Evolutionary conservation across 2,329 filamentous ascomycete genomes (phyloP), one percentile per base, ranked within the genome.

Genomic region (Fusarium haematococcum): DNA sequence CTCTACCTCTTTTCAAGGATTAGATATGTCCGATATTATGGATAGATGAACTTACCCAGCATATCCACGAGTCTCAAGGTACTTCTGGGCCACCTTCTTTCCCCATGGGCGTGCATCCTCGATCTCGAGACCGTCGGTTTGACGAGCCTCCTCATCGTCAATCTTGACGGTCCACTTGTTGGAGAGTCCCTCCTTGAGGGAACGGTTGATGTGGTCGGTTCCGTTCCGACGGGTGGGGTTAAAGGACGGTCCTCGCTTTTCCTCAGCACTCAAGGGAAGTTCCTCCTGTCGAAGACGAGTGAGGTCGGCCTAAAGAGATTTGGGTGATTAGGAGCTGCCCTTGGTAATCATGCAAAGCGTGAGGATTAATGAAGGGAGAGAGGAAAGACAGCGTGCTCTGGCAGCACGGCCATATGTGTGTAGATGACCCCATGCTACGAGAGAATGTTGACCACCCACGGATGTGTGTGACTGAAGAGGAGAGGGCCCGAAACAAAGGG

Each of bases 21-120:
- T 63, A 75, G 63, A 50, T 13, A 13, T 56, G 11, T 8, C 10
- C 25, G 23, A 1, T 2, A 20, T 7, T 18, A 33, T 7, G 7
- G 18, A 20, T 3, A 30, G 20, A 41, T n/a, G 39, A n/a, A 65
- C 56, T 73, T 39, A 70, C 72, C 18, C 41, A 16, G 33, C 6
- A 4, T 50, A 23, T 9, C 2, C 18, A 8, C 27, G 45, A 5
- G 16, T 39, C 1, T 23, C 56, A 2, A 75, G 54, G 14, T 39
- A 27, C 11, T 65, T 3, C 13, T 37, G 65, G 9, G 45, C 48
- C 6, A 52, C 9, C 7, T 62, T 65, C 16, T 67, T 61, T 4
- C 75, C 77, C 77, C 77, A 79, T 7, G 77, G 77, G 6, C 77
- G 76, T 5, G 74, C 68, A 18, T 72, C 60, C 5, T 63, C 69